Evolutionary conservation across 148 eudicot species (phyloP), one percentile per base, ranked within the genome.

Genomic region (Cornus controversa): DNA sequence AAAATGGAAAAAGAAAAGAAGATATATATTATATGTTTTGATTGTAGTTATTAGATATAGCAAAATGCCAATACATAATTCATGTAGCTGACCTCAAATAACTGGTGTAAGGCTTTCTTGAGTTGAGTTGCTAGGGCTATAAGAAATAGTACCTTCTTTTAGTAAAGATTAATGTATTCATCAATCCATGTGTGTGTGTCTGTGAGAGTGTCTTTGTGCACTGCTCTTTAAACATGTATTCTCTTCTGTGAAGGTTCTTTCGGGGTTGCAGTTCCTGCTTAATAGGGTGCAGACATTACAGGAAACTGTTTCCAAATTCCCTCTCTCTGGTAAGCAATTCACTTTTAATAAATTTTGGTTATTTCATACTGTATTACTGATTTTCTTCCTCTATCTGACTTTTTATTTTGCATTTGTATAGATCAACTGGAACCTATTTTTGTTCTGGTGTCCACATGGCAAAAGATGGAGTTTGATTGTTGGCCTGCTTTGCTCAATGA

Each of bases 401-500:
- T n/a, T 27, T 53, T 73, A 42, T 23, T 69, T 82, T 73, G 54
- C 23, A 60, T 75, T 47, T 5, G 68, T 50, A 74, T 67, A 94
- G 98, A 83, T 85, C 87, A 87, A 81, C 76, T 91, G 50, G 90
- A 89, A 10, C 91, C 91, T 72, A 86, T 96, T 69, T 78, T 80
- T 69, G 75, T 72, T 76, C 84, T 90, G 74, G 91, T 90, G 42
- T 89, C 89, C 47, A 80, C 88, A 10, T 93, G 93, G 89, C 90
- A 91, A 72, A 89, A 80, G 87, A 86, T 93, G 97, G 99, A 96
- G 86, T 86, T 89, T 60, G 92, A 88, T 37, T 81, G 89, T 74
- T 93, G 99, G 98, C 87, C 89, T 77, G 82, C 89, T 42, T 82
- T 91, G 87, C 94, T 96, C 25, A 87, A 91, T 79, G 99, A 93